These are phyloP conservation scores for Paramecium tetraurelia DNA, from an alignment of 73 alveolate genomes.

Conservation along the genomic window DNA sequence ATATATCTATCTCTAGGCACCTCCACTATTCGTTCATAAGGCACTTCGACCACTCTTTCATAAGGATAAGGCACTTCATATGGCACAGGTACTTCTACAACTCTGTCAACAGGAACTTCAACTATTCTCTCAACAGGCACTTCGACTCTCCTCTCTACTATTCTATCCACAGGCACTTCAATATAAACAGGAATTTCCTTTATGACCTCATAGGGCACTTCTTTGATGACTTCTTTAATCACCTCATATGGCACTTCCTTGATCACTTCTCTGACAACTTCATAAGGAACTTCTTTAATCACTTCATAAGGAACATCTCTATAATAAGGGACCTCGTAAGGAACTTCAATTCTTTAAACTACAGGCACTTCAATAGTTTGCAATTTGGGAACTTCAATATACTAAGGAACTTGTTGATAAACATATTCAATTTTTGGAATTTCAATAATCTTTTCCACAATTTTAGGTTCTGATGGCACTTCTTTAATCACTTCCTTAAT, in stretches of 20 bases:
- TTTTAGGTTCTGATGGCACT: neutral
- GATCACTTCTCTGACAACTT: slow-evolving; percentile 3
- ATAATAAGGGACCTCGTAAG: slow-evolving; percentile 20
- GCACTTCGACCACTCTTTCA: slow-evolving; percentile 51
- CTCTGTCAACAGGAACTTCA: slow-evolving; percentile 37
- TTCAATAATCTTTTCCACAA: neutral
- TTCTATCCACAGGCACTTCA: slow-evolving; percentile 43
- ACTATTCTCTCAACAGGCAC: slow-evolving; percentile 43
- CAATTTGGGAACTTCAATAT: neutral
- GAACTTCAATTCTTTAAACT: neutral
- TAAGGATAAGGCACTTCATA: slow-evolving; percentile 41
- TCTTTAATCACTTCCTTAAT: slow-evolving; percentile 32
- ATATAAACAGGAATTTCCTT: neutral
- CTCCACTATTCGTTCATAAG: neutral
- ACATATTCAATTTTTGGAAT: slow-evolving; percentile 45
- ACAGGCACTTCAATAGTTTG: slow-evolving; percentile 32
- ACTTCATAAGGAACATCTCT: slow-evolving; percentile 54
- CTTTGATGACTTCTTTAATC: slow-evolving; percentile 8
- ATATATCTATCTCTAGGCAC: neutral
- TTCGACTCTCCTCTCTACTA: slow-evolving; percentile 36
- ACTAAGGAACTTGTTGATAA: slow-evolving; percentile 40
- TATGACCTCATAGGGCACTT: slow-evolving; percentile 28
- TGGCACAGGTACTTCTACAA: neutral
- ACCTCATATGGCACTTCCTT: slow-evolving; percentile 14
- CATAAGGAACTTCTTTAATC: slow-evolving; percentile 49